phyloP scores from a whole-genome alignment of 192 early-diverging fungal genomes.

The Coemansia sp. region DNA sequence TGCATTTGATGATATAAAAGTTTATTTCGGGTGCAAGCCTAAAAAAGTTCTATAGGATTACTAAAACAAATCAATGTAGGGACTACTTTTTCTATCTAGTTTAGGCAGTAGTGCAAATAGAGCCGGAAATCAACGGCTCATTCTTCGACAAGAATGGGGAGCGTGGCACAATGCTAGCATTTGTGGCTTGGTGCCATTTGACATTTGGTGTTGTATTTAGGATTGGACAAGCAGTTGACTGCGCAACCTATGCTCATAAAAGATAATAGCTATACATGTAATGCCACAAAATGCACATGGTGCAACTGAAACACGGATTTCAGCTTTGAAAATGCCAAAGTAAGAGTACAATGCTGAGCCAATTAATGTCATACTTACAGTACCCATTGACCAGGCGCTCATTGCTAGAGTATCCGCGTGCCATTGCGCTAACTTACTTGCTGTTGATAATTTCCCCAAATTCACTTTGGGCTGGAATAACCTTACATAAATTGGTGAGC shows the following conservation, averaged over 20 bases:
- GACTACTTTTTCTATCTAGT: too few relatives aligned
- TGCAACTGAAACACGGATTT: conserved; percentile 8
- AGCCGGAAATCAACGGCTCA: too few relatives aligned
- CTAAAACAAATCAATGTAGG: too few relatives aligned
- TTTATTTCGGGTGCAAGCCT: neutral
- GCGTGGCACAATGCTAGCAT: neutral
- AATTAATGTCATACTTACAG: conserved; percentile 28
- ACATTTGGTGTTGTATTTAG: too few relatives aligned
- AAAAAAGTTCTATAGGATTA: neutral
- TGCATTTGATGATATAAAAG: neutral
- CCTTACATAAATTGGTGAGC: conserved; percentile 19
- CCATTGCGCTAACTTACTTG: conserved; percentile 19
- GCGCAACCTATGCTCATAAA: neutral
- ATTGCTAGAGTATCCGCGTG: conserved; percentile 18
- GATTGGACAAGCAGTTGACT: too few relatives aligned
- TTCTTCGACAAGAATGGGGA: neutral
- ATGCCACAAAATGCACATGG: conserved; percentile 11
- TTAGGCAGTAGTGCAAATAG: too few relatives aligned
- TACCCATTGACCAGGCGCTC: conserved; percentile 22
- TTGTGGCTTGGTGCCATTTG: too few relatives aligned
- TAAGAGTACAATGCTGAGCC: conserved; percentile 23
- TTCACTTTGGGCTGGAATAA: conserved; percentile 31
- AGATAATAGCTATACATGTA: conserved; percentile 3
- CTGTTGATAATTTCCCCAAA: conserved; percentile 39
- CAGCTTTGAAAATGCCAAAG: conserved; percentile 15